Conservation (phyloP, 495 filamentous ascomycete genomes). For the Collariella sp. region DNA sequence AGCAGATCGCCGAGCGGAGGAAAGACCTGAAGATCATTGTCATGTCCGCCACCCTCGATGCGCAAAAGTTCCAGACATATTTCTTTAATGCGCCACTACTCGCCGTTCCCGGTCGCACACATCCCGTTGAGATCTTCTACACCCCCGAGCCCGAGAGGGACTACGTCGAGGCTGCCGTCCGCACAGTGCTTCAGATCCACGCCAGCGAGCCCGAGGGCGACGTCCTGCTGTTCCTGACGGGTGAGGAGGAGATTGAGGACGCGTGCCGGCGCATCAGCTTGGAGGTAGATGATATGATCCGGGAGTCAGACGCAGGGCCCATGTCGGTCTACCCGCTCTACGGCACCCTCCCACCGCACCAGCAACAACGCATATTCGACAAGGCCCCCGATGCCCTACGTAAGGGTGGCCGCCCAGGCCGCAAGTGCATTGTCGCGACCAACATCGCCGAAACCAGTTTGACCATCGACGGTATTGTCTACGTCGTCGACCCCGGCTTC, state of each 20-base stretch:
- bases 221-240: conserved; percentile 91
- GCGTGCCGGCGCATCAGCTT: conserved; percentile 82
- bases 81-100: conserved; percentile 91
- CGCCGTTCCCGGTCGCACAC: conserved; percentile 89
- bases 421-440: conserved; percentile 93
- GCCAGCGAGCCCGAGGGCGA: conserved; percentile 87
- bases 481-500: conserved; percentile 97
- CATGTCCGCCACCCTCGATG: conserved; percentile 97
- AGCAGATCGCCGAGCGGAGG: conserved; percentile 69
- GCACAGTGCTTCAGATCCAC: conserved; percentile 95
- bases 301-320: conserved; percentile 85
- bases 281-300: conserved; percentile 82
- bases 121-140: conserved; percentile 97
- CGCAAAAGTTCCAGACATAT: conserved; percentile 96
- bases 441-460: conserved; percentile 97
- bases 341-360: conserved; percentile 79
- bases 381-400: conserved; percentile 64
- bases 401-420: conserved; percentile 72
- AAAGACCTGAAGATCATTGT: conserved; percentile 92
- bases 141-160: conserved; percentile 94
- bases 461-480: conserved; percentile 98
- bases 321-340: conserved; percentile 89
- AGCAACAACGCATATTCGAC: conserved; percentile 94
- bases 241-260: conserved; percentile 98
- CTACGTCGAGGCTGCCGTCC: conserved; percentile 89